Conservation (phyloP, 192 early-diverging fungal species). For the Linnemannia elongata region DNA sequence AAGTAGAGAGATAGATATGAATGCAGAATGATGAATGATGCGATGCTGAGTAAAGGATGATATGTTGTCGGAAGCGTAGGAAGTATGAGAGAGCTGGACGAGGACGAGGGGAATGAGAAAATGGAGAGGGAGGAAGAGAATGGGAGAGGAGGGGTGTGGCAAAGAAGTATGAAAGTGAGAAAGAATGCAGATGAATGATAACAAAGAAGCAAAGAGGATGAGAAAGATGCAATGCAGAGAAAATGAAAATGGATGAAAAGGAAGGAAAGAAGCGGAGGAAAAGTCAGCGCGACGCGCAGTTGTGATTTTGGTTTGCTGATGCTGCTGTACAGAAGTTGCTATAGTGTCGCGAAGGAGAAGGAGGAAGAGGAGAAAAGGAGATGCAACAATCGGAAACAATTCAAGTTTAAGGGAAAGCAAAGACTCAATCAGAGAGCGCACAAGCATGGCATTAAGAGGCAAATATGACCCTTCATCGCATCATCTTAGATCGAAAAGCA, state of each 20-base stretch:
- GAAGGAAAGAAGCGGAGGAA: background rate
- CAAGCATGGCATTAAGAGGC: too few relatives aligned
- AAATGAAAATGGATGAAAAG: background rate
- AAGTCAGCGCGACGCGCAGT: background rate
- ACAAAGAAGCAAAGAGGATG: conserved; percentile 1
- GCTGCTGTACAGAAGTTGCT: background rate
- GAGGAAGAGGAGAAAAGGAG: background rate
- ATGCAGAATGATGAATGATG: background rate
- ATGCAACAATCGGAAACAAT: too few relatives aligned
- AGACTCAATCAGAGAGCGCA: too few relatives aligned
- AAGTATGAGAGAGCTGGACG: background rate
- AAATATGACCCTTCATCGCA: too few relatives aligned
- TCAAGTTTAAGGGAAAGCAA: too few relatives aligned
- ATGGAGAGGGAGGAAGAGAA: background rate
- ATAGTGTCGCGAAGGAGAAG: too few relatives aligned
- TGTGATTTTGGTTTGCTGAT: too few relatives aligned
- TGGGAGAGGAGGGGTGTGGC: background rate
- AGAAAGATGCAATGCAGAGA: background rate
- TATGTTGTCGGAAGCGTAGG: background rate
- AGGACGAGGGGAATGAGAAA: background rate
- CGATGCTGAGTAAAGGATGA: background rate
- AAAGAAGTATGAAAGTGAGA: background rate
- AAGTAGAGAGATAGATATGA: background rate
- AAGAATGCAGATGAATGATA: too few relatives aligned
- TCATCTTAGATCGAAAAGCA: too few relatives aligned